Base-by-base conservation (phyloP, 768 basidiomycete species). In the Crepidotus variabilis region DNA sequence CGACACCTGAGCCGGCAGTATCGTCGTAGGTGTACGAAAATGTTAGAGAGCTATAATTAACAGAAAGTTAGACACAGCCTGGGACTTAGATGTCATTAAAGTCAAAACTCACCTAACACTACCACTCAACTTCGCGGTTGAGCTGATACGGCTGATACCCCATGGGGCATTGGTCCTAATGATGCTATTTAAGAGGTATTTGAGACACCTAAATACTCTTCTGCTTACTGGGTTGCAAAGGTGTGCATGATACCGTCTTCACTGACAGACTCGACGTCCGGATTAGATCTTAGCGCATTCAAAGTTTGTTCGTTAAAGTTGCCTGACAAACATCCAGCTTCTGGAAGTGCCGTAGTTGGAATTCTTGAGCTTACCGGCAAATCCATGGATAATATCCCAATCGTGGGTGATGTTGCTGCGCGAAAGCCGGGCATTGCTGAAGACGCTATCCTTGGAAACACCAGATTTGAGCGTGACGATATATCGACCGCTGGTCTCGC, bases 161-260 rank as follows among this genome's bases (percentile, higher is more conserved):
- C 58, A 59, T 0, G 58, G 50, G 21, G 54, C 54, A 16, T 59
- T 24, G 34, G 24, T n/a, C 24, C 58, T 59, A 39, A 7, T 0
- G 28, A 34, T 35, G 18, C 23, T 21, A n/a, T n/a, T n/a, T n/a
- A n/a, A n/a, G n/a, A n/a, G n/a, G n/a, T n/a, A n/a, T n/a, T 13
- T 5, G 22, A 47, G 20, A 14, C 21, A 39, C 21, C 13, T 9
- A 11, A 10, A 33, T 13, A 22, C 16, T 20, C 32, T 6, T 9
- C 13, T 7, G 5, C 56, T 2, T 50, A 70, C 69, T 69, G 69
- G 13, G 56, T 60, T 21, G 56, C 54, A 45, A 60, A 57, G 24
- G 61, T 66, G 51, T 65, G 55, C 61, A 65, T 66, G 50, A 70
- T 55, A 22, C 69, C 71, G 50, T 72, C 71, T 50, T 72, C 67